phyloP scores from a whole-genome alignment of 371 early-diverging fungal species.

The Mucor sp. region DNA sequence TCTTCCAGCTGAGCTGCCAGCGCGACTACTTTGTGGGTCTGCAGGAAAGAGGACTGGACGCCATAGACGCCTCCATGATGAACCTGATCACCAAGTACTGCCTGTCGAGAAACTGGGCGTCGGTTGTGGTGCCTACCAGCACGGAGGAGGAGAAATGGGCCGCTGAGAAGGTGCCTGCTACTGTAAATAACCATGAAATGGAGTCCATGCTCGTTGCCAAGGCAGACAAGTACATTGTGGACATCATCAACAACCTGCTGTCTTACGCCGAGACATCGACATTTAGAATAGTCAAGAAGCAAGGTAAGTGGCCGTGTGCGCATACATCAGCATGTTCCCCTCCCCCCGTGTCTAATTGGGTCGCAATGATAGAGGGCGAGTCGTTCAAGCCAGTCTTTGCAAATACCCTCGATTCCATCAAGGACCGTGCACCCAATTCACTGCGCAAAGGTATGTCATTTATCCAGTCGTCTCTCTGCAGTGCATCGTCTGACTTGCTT shows the following conservation, averaged over 20 bases:
- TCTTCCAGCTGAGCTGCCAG: conserved; percentile 46
- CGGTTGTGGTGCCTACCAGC: neutral
- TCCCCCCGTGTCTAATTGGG: neutral
- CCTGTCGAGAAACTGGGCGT: conserved; percentile 19
- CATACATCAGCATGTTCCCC: neutral
- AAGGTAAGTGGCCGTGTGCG: neutral
- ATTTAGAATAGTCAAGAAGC: conserved; percentile 16
- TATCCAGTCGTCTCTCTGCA: neutral
- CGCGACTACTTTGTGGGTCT: conserved; percentile 24
- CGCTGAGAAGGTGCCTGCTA: conserved; percentile 3
- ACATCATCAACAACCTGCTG: conserved; percentile 36
- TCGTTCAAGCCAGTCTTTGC: conserved; percentile 20
- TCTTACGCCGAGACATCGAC: conserved; percentile 47
- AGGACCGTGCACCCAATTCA: conserved; percentile 3
- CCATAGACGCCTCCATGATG: conserved; percentile 7
- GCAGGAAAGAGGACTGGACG: conserved; percentile 10
- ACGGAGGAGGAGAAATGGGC: conserved; percentile 16
- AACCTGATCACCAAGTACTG: conserved; percentile 21
- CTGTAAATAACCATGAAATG: neutral
- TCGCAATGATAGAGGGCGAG: neutral
- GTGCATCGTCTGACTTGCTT: neutral
- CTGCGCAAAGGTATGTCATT: conserved; percentile 4
- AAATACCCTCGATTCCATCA: conserved; percentile 12
- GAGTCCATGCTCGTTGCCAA: neutral
- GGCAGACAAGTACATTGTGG: conserved; percentile 17